These are phyloP conservation scores for Zygoascus tannicola DNA, from an alignment of 805 yeast species.

Conservation along the genomic window DNA sequence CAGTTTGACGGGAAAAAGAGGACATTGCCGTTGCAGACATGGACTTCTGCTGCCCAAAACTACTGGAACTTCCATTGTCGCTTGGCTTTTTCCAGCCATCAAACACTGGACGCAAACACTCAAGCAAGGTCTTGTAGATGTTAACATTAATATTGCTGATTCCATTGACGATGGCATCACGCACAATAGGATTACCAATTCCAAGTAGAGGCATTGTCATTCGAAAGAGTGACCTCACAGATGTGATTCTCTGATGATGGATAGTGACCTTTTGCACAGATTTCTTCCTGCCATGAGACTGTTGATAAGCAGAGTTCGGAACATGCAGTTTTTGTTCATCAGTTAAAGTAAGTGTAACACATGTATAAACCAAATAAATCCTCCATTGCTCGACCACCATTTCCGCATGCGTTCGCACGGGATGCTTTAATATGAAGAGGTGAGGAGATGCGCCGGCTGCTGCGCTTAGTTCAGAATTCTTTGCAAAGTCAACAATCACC, in stretches of 20 bases:
- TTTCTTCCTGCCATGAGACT: conserved; percentile 56
- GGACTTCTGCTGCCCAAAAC: conserved; percentile 1
- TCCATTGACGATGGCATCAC: conserved; percentile 85
- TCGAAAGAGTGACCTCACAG: conserved; percentile 81
- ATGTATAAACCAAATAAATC: conserved; percentile 79
- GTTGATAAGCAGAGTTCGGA: conserved; percentile 29
- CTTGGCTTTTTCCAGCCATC: conserved; percentile 39
- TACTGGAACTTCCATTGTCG: not conserved
- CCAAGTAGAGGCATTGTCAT: conserved; percentile 77
- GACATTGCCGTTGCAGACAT: not conserved
- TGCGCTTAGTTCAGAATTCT: conserved; percentile 8
- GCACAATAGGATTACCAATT: conserved; percentile 56
- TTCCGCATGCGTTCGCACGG: conserved; percentile 49
- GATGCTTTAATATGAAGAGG: conserved; percentile 17
- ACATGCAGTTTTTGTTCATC: conserved; percentile 71
- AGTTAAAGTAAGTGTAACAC: conserved; percentile 83
- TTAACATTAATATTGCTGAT: conserved; percentile 84
- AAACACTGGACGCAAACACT: conserved; percentile 56
- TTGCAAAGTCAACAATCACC: conserved; percentile 22
- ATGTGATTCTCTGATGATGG: conserved; percentile 85
- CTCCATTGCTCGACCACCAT: conserved; percentile 79
- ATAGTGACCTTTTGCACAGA: conserved; percentile 71
- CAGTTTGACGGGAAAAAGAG: not conserved
- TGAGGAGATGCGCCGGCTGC: conserved; percentile 6
- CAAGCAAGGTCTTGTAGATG: conserved; percentile 73